Conservation (phyloP, 2,329 filamentous ascomycete species). For the Aaosphaeria arxii region DNA sequence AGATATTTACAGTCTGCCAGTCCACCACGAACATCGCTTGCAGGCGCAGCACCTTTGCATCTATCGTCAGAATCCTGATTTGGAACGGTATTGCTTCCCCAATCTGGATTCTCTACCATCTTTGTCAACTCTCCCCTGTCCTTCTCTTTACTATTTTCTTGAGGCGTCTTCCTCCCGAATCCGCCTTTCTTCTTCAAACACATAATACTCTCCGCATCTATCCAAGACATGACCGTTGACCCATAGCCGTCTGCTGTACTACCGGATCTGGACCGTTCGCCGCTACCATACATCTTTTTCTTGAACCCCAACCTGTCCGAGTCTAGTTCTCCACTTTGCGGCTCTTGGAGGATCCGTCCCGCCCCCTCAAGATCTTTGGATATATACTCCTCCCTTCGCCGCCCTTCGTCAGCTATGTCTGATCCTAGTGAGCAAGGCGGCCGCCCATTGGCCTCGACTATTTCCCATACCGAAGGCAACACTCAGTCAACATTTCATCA, state of each 20-base stretch:
- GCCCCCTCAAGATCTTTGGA: constrained; percentile 17
- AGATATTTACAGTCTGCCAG: constrained; percentile 33
- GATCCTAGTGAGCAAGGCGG: constrained; percentile 29
- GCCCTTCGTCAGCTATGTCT: constrained; percentile 28
- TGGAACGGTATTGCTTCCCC: constrained; percentile 27
- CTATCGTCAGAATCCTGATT: constrained; percentile 29
- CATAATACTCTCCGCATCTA: constrained; percentile 20
- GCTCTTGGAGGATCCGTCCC: constrained; percentile 24
- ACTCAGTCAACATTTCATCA: constrained; percentile 3
- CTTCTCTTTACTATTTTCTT: constrained; percentile 27
- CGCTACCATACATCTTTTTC: constrained; percentile 10
- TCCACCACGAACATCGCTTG: constrained; percentile 17
- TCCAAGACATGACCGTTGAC: constrained; percentile 29
- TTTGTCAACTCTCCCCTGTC: constrained; percentile 21
- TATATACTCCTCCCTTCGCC: constrained; percentile 30
- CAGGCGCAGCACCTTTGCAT: constrained; percentile 31
- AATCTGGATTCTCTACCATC: constrained; percentile 22
- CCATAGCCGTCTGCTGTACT: constrained; percentile 28
- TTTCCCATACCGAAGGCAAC: constrained; percentile 15
- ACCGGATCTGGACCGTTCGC: constrained; percentile 29
- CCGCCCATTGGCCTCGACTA: constrained; percentile 25
- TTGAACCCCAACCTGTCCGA: constrained; percentile 15
- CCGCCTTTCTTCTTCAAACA: constrained; percentile 25
- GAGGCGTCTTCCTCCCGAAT: constrained; percentile 19
- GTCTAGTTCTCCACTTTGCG: constrained; percentile 26